Evolutionary conservation across 305 asterid genomes (phyloP).

Genomic region (Withania somnifera): DNA sequence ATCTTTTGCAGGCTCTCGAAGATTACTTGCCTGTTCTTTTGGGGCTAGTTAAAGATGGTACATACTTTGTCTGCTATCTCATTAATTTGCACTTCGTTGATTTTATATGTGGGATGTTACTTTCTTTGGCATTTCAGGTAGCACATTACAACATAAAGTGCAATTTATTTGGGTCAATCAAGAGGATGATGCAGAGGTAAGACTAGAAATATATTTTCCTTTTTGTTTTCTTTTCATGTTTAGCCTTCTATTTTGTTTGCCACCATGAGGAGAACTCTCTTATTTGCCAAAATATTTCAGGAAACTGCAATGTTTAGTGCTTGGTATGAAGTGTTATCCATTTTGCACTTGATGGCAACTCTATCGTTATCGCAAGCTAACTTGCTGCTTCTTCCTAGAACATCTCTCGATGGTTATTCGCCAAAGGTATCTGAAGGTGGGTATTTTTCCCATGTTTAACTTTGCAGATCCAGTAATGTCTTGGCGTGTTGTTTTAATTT

Average conservation of each 20-base stretch:
- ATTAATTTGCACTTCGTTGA: constrained; percentile 2
- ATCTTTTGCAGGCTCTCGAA: constrained; percentile 90
- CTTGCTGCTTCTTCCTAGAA: constrained; percentile 84
- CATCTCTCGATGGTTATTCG: constrained; percentile 75
- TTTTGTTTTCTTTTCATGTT: constrained; percentile 8
- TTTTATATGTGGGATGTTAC: constrained; percentile 12
- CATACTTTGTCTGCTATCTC: constrained; percentile 1
- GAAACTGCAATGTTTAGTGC: constrained; percentile 81
- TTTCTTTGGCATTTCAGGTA: constrained; percentile 40
- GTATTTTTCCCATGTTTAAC: constrained; percentile 2
- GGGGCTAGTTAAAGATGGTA: constrained; percentile 97
- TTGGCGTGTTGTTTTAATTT: background rate
- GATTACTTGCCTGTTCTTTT: constrained; percentile 90
- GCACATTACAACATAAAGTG: constrained; percentile 84
- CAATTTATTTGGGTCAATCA: constrained; percentile 95
- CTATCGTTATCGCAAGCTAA: constrained; percentile 87
- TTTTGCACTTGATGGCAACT: constrained; percentile 95
- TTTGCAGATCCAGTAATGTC: background rate
- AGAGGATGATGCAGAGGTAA: constrained; percentile 96
- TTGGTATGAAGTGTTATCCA: constrained; percentile 89
- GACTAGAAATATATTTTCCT: constrained; percentile 11
- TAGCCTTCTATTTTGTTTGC: constrained; percentile 5
- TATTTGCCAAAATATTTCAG: constrained; percentile 29
- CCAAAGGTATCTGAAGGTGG: constrained; percentile 97
- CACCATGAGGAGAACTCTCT: constrained; percentile 12